Evolutionary conservation across 495 filamentous ascomycete genomes (phyloP).

Genomic region (Podospora appendiculata): DNA sequence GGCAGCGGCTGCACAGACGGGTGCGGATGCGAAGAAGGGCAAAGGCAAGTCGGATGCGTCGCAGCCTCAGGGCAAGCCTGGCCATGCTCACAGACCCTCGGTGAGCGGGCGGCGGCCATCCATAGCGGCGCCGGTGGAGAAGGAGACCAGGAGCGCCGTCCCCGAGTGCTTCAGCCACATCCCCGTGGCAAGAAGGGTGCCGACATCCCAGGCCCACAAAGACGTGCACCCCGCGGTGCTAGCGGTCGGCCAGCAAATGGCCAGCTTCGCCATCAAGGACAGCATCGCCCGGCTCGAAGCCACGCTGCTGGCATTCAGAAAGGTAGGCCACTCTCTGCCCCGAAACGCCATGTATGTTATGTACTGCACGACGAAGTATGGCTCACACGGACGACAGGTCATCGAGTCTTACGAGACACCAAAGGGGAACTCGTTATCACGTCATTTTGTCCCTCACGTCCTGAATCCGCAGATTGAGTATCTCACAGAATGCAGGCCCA

Average conservation of each 20-base stretch:
- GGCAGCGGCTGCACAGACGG: constrained; percentile 2
- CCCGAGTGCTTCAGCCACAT: constrained; percentile 76
- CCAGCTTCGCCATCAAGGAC: constrained; percentile 80
- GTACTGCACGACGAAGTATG: neutral
- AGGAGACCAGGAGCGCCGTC: constrained; percentile 37
- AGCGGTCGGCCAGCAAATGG: constrained; percentile 81
- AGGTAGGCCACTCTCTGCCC: constrained; percentile 42
- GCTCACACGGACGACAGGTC: constrained; percentile 45
- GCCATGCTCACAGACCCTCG: constrained; percentile 26
- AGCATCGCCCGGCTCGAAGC: constrained; percentile 84
- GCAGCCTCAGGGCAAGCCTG: constrained; percentile 26
- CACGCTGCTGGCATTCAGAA: constrained; percentile 81
- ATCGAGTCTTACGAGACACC: constrained; percentile 90
- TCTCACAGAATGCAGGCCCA: constrained; percentile 81
- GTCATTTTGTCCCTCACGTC: constrained; percentile 85
- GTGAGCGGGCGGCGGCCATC: constrained; percentile 28
- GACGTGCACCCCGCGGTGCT: constrained; percentile 87
- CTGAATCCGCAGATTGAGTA: constrained; percentile 93
- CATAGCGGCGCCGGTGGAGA: constrained; percentile 42
- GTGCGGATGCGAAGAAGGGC: constrained; percentile 32
- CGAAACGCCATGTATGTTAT: neutral
- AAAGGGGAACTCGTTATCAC: constrained; percentile 67
- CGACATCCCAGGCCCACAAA: constrained; percentile 67
- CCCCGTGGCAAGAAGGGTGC: constrained; percentile 67
- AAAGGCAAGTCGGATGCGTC: constrained; percentile 44